phyloP scores from a whole-genome alignment of 1,284 basidiomycete genomes.

The Cryptococcus wingfieldii region DNA sequence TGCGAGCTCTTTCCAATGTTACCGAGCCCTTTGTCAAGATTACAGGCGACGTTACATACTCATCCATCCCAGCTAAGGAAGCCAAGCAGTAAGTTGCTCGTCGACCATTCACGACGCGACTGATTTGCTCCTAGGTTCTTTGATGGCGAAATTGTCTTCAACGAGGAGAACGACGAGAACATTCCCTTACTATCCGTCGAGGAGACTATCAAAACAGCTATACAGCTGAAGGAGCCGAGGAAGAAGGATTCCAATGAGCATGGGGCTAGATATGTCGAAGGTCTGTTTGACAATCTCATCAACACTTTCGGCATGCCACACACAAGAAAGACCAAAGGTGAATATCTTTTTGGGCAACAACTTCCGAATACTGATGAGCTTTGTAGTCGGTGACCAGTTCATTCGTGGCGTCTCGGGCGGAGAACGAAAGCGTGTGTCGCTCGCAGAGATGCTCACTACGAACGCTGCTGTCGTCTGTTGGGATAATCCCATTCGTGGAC shows the following conservation, averaged over 20 bases:
- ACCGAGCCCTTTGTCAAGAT: conserved; percentile 32
- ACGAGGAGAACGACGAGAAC: conserved; percentile 20
- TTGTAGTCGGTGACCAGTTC: conserved; percentile 4
- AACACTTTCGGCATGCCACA: background rate
- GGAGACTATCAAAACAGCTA: background rate
- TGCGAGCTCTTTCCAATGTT: conserved; percentile 40
- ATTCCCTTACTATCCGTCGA: background rate
- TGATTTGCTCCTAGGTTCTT: background rate
- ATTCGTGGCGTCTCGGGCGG: conserved; percentile 1
- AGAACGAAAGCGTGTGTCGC: conserved; percentile 7
- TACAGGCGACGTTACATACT: conserved; percentile 33
- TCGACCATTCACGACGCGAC: background rate
- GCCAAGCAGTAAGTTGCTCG: background rate
- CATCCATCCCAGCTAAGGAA: conserved; percentile 4
- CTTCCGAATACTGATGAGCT: conserved; percentile 3
- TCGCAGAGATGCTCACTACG: conserved; percentile 1
- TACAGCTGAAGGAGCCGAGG: conserved; percentile 15
- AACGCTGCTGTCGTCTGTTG: conserved; percentile 10
- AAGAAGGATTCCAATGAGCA: conserved; percentile 17
- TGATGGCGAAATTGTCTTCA: conserved; percentile 15
- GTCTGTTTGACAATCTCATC: background rate
- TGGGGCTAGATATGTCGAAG: background rate
- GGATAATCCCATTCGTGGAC: conserved; percentile 65
- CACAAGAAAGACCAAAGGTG: background rate
- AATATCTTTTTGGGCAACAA: conserved; percentile 4